Conservation (phyloP, 495 filamentous ascomycete genomes). For the Penicillium atrosanguineum region DNA sequence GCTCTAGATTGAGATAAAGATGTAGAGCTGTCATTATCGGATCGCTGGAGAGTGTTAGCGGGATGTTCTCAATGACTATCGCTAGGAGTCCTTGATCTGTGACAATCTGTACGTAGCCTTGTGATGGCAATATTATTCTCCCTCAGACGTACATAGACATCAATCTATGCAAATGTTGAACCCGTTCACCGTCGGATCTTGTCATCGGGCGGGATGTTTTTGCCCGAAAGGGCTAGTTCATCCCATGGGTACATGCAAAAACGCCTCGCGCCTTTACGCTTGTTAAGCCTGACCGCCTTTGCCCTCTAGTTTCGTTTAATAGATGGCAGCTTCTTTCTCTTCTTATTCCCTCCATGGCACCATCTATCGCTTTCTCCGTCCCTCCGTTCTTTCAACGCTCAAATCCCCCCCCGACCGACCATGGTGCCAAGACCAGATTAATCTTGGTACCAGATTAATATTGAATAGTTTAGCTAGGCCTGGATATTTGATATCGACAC, state of each 20-base stretch:
- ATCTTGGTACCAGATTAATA: no score
- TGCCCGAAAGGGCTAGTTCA: conserved; percentile 11
- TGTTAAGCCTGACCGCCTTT: no score
- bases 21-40: not conserved
- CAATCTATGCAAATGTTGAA: not conserved
- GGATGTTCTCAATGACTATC: not conserved
- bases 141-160: not conserved
- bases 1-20: conserved; percentile 1
- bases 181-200: not conserved
- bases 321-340: no score
- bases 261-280: no score
- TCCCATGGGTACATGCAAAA: not conserved
- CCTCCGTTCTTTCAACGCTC: no score
- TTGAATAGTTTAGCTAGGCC: no score
- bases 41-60: not conserved
- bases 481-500: no score
- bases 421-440: no score
- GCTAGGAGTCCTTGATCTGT: not conserved
- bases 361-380: no score
- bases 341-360: no score
- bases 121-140: not conserved
- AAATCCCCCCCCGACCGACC: no score
- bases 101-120: not conserved
- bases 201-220: conserved; percentile 8
- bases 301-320: no score